These are phyloP conservation scores for Pezicula neosporulosa DNA, from an alignment of 2,329 filamentous ascomycete genomes.

Conservation along the genomic window DNA sequence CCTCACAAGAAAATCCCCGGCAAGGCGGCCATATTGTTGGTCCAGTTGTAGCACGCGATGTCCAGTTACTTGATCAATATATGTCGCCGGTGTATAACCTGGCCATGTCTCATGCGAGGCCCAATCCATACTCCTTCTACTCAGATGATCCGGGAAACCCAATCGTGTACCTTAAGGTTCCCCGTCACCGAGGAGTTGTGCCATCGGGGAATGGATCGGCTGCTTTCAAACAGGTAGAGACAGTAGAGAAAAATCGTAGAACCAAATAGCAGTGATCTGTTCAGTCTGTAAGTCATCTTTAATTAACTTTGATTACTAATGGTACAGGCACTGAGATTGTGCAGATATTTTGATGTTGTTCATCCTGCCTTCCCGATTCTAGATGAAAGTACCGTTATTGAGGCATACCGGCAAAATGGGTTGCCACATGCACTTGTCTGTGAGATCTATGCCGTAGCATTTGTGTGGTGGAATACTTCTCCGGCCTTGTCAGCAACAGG, in stretches of 20 bases:
- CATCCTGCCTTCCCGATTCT: conserved; percentile 61
- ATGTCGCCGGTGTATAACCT: conserved; percentile 38
- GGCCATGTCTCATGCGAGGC: conserved; percentile 29
- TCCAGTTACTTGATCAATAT: conserved; percentile 57
- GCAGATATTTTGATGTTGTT: conserved; percentile 50
- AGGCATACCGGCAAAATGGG: conserved; percentile 35
- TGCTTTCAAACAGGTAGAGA: conserved; percentile 45
- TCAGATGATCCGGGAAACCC: conserved; percentile 44
- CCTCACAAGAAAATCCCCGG: conserved; percentile 8
- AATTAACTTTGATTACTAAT: neutral
- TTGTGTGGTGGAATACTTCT: conserved; percentile 54
- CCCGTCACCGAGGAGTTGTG: conserved; percentile 29
- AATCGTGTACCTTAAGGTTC: conserved; percentile 28
- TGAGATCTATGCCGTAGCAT: conserved; percentile 53
- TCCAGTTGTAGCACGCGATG: conserved; percentile 56
- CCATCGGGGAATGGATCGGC: conserved; percentile 34
- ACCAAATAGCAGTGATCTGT: conserved; percentile 46
- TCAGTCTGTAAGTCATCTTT: conserved; percentile 39
- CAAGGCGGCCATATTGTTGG: conserved; percentile 49
- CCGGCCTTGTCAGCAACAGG: conserved; percentile 31
- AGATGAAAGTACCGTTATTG: conserved; percentile 47
- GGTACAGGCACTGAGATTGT: conserved; percentile 4
- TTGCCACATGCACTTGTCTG: conserved; percentile 54
- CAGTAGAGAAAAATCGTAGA: conserved; percentile 58
- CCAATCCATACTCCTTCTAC: conserved; percentile 34